phyloP scores from a whole-genome alignment of 345 rosid species.

The Bruguiera gymnorhiza region DNA sequence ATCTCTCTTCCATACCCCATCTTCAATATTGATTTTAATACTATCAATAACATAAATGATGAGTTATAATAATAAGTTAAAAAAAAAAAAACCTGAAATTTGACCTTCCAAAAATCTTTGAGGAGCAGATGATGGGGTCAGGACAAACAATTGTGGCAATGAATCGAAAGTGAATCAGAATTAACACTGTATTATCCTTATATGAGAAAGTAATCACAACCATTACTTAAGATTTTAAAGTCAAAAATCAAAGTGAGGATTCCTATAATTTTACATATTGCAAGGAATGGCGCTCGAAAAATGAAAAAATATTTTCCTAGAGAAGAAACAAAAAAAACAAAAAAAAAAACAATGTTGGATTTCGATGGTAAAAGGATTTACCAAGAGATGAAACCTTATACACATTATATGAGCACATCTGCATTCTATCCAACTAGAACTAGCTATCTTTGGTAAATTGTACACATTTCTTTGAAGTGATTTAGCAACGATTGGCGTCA shows the following conservation, averaged over 20 bases:
- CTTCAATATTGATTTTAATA: no score
- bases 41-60: not conserved
- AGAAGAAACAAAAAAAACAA: constrained; percentile 15
- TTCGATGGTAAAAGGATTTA: not conserved
- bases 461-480: no score
- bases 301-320: constrained; percentile 14
- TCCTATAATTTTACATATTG: constrained; percentile 5
- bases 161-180: no score
- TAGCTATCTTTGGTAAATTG: no score
- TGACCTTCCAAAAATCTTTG: not conserved
- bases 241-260: not conserved
- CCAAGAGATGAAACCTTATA: constrained; percentile 5
- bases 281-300: constrained; percentile 8
- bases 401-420: not conserved
- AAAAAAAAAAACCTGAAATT: not conserved
- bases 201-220: not conserved
- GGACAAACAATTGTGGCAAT: no score
- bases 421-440: no score
- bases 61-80: not conserved
- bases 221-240: not conserved
- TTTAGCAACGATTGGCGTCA: no score
- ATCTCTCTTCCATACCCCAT: no score
- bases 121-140: not conserved
- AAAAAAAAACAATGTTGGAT: no score
- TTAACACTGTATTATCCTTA: not conserved